Evolutionary conservation across 1,284 basidiomycete species (phyloP).

Genomic region (Papiliotrema fonsecae): DNA sequence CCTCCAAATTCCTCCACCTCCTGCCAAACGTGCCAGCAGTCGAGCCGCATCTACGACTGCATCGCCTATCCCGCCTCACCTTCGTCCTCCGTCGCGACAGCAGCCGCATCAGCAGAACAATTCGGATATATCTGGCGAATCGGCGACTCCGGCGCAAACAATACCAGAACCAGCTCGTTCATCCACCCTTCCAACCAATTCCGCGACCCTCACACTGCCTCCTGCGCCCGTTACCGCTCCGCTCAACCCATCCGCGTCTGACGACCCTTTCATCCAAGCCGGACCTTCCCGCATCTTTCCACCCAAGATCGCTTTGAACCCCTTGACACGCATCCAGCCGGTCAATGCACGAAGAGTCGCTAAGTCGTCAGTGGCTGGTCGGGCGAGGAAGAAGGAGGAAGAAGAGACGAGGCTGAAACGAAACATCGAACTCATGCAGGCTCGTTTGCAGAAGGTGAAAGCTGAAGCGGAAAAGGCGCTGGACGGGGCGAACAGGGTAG

Average conservation of each 20-base stretch:
- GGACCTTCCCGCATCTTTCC: not conserved
- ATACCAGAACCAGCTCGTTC: not conserved
- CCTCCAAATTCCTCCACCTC: constrained; percentile 6
- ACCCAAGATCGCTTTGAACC: too few species aligned
- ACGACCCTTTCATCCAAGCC: not conserved
- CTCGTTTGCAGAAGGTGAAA: not conserved
- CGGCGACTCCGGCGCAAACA: not conserved
- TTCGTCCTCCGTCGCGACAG: constrained; percentile 2
- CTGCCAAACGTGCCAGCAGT: not conserved
- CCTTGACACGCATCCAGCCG: not conserved
- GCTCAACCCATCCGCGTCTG: too few species aligned
- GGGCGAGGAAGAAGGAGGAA: constrained; percentile 4
- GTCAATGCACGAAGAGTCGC: not conserved
- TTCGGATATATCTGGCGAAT: too few species aligned
- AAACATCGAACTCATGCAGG: not conserved
- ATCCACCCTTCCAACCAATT: not conserved
- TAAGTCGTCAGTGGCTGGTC: not conserved
- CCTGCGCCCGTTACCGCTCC: too few species aligned
- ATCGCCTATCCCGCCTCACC: constrained; percentile 6
- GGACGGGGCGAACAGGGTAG: not conserved
- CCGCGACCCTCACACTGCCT: not conserved
- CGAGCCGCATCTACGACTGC: not conserved
- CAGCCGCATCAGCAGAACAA: not conserved
- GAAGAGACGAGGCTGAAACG: constrained; percentile 1
- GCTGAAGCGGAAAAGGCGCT: not conserved